Percentiles rank a stretch among this genome's conserved stretches.
Conservation (phyloP, 2,329 filamentous ascomycete genomes). For the Pyrenochaeta sp. region DNA sequence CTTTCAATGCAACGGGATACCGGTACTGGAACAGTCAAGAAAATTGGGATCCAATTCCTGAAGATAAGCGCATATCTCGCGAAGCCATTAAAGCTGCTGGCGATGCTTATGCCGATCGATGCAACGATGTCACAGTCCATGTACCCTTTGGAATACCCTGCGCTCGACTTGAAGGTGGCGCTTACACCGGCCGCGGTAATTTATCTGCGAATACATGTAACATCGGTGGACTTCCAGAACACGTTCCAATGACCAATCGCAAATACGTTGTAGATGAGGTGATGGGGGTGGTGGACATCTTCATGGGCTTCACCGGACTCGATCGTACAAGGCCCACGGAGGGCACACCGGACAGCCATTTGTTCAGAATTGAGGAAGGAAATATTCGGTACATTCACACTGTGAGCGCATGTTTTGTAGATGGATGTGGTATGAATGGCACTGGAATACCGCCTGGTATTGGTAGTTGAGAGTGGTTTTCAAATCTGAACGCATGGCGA, state of each 20-base stretch:
- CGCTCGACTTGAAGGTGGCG: constrained; percentile 34
- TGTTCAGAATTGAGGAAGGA: constrained; percentile 32
- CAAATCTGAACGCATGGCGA: neutral
- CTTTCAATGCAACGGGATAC: constrained; percentile 37
- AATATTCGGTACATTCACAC: constrained; percentile 36
- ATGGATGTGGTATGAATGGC: constrained; percentile 32
- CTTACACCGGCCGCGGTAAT: constrained; percentile 23
- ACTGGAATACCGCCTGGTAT: constrained; percentile 6
- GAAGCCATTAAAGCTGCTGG: constrained; percentile 26
- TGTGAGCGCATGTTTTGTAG: constrained; percentile 30
- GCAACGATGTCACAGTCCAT: constrained; percentile 20
- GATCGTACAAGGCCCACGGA: constrained; percentile 30
- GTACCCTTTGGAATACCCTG: constrained; percentile 37
- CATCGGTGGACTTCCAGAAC: constrained; percentile 13
- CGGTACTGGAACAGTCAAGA: constrained; percentile 24
- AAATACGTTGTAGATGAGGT: constrained; percentile 38
- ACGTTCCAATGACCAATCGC: constrained; percentile 28
- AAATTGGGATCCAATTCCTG: constrained; percentile 26
- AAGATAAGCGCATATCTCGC: constrained; percentile 15
- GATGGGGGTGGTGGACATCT: constrained; percentile 32
- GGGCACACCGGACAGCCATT: constrained; percentile 34
- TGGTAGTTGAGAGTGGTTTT: neutral
- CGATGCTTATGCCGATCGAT: constrained; percentile 38
- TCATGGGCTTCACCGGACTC: constrained; percentile 33
- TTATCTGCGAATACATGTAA: constrained; percentile 20